Evolutionary conservation across 106 monocot species (phyloP).

Genomic region (Allium sativum): DNA sequence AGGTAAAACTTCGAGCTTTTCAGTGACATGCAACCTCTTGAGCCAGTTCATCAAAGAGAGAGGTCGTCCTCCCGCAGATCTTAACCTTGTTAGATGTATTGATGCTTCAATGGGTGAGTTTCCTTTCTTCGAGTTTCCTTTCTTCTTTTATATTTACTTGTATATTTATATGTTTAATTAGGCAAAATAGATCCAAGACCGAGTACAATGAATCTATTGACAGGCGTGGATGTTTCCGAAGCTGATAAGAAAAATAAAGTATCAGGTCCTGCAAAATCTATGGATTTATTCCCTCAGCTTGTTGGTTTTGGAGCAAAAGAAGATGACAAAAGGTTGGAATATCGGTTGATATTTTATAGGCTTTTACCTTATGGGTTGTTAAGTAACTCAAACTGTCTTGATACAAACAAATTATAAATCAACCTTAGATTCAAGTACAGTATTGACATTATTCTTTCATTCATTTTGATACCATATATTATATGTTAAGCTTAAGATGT

Average conservation of each 20-base stretch:
- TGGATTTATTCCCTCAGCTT: constrained; percentile 52
- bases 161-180: neutral
- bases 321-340: too few relatives aligned
- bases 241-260: constrained; percentile 2
- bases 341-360: too few relatives aligned
- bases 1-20: constrained; percentile 28
- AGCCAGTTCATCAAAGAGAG: constrained; percentile 74
- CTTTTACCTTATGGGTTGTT: too few relatives aligned
- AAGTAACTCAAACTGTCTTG: too few relatives aligned
- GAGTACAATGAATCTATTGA: constrained; percentile 47
- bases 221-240: constrained; percentile 18
- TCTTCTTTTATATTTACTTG: neutral
- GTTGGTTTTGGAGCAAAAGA: neutral
- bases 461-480: too few relatives aligned
- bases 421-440: too few relatives aligned
- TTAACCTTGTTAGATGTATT: constrained; percentile 15
- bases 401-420: too few relatives aligned
- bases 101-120: constrained; percentile 12
- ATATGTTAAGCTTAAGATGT: too few relatives aligned
- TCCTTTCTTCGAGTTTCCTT: neutral
- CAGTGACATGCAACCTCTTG: constrained; percentile 47
- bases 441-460: too few relatives aligned
- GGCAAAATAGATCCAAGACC: constrained; percentile 24
- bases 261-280: constrained; percentile 5
- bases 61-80: constrained; percentile 34